Evolutionary conservation across 257 asterid genomes (phyloP).

Genomic region (Forsythia suspensa): DNA sequence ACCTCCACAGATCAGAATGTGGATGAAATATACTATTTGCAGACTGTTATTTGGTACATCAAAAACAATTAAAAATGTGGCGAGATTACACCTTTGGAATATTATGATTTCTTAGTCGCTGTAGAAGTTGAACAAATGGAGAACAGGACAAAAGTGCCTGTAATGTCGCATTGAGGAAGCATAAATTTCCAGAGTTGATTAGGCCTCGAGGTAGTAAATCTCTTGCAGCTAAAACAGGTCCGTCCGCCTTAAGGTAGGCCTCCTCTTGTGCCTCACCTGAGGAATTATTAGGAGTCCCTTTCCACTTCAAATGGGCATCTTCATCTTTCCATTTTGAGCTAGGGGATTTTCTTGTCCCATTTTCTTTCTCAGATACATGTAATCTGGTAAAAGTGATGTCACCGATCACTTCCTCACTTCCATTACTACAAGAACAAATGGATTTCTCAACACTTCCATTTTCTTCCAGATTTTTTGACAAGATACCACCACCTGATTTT

Average conservation of each 20-base stretch:
- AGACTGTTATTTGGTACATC: neutral
- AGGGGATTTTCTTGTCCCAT: constrained; percentile 26
- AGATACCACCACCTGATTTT: constrained; percentile 25
- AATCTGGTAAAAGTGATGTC: constrained; percentile 31
- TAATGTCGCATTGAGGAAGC: constrained; percentile 91
- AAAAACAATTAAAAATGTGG: neutral
- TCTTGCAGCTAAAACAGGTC: constrained; percentile 32
- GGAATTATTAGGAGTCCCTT: constrained; percentile 38
- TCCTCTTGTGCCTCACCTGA: constrained; percentile 34
- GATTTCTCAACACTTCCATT: constrained; percentile 46
- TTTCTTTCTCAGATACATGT: constrained; percentile 35
- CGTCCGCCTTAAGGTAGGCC: constrained; percentile 30
- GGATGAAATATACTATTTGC: constrained; percentile 2
- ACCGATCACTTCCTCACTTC: constrained; percentile 32
- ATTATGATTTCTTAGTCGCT: constrained; percentile 48
- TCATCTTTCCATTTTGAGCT: constrained; percentile 18
- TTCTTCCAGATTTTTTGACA: constrained; percentile 32
- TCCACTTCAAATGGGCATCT: constrained; percentile 32
- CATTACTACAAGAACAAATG: constrained; percentile 19
- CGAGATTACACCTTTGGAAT: constrained; percentile 58
- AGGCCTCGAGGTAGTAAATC: constrained; percentile 84
- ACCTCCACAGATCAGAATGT: neutral
- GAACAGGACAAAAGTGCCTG: constrained; percentile 91
- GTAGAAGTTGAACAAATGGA: constrained; percentile 80
- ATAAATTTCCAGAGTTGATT: constrained; percentile 82